Evolutionary conservation across 495 filamentous ascomycete genomes (phyloP), one percentile per base, ranked within the genome.

Genomic region (Symbiotaphrina buchneri): DNA sequence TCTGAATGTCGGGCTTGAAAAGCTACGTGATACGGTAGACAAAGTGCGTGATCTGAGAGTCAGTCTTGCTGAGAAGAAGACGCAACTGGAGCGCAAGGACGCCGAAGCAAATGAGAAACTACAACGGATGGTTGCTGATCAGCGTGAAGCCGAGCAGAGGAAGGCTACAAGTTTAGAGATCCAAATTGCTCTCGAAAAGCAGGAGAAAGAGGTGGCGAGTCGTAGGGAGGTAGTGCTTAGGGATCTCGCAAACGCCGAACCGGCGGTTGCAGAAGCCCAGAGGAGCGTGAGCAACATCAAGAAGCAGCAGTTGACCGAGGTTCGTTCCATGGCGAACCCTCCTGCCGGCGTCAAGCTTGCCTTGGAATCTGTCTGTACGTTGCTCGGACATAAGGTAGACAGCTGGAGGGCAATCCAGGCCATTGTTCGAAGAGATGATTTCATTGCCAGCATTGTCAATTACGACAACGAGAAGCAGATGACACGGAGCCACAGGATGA

Each of bases 201-300:
- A 93, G 47, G 83, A 99, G 49, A 62, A 71, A 31, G 79, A 90
- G 53, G 82, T 99, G 16, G 76, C 79, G 6, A 53, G 59, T 28
- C 75, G 90, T 31, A 74, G 63, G 48, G 71, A 91, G 47, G 66
- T 92, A 35, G 87, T 99, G 20, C 55, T 84, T 43, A 61, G 65
- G 36, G 87, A 99, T 52, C 60, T 99, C 31, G 87, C 82, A 23
- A 73, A 61, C 42, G 87, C 87, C 10, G 87, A 95, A 47, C 87
- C 87, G 15, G 87, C 87, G 18, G 90, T 99, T 23, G 49, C 73
- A 28, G 82, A 92, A 48, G 87, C 87, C 13, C 77, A 87, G 55
- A 76, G 78, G 50, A 91, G 82, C 49, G 87, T 99, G 37, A 84
- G 76, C 57, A 93, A 82, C 52, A 99, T 99, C 53, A 99, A 95